phyloP scores from a whole-genome alignment of 179 eudicot species.

The Carnegiea gigantea region DNA sequence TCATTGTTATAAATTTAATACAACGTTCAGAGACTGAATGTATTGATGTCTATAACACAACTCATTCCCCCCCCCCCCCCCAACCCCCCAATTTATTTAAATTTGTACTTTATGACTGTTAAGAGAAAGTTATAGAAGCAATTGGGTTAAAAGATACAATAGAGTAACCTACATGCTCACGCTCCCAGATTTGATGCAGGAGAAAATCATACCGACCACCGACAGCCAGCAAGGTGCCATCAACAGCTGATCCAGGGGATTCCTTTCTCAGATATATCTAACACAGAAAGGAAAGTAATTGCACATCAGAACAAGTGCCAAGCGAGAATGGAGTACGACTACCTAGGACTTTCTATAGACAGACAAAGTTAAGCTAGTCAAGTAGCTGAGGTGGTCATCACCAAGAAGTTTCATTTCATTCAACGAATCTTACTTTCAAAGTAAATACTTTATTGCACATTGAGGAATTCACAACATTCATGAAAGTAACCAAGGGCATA shows the following conservation, averaged over 20 bases:
- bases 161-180: conserved; percentile 54
- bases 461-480: no score
- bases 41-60: background rate
- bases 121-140: conserved; percentile 1
- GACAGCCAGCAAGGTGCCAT: conserved; percentile 82
- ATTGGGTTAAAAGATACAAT: background rate
- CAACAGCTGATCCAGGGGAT: conserved; percentile 60
- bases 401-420: background rate
- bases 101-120: background rate
- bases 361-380: background rate
- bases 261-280: conserved; percentile 79
- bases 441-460: no score
- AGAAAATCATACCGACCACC: conserved; percentile 96
- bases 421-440: background rate
- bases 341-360: background rate
- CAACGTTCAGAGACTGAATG: background rate
- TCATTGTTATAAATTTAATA: background rate
- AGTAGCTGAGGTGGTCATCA: background rate
- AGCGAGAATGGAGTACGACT: background rate
- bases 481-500: background rate
- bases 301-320: background rate
- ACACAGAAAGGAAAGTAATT: conserved; percentile 6
- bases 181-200: conserved; percentile 57
- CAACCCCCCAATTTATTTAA: background rate
- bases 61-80: background rate